These are phyloP conservation scores for Brassica juncea DNA, from an alignment of 345 rosid species.

Conservation along the genomic window DNA sequence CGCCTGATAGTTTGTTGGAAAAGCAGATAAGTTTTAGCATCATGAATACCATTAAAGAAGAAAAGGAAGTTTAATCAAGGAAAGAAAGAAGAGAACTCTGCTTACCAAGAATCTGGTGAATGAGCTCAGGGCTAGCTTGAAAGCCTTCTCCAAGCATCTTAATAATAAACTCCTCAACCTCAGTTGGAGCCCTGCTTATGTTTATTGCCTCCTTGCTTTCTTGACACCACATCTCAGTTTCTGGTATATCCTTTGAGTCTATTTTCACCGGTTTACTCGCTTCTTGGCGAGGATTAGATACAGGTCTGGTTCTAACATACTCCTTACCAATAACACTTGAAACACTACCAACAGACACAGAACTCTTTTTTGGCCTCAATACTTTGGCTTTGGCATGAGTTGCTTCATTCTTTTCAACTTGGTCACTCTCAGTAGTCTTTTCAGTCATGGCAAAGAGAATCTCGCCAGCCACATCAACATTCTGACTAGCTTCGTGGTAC, in stretches of 20 bases:
- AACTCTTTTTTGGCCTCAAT: slow-evolving; percentile 36
- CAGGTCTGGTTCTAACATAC: slow-evolving; percentile 41
- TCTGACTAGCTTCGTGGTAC: slow-evolving; percentile 42
- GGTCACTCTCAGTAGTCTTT: slow-evolving; percentile 22
- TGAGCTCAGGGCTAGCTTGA: slow-evolving; percentile 50
- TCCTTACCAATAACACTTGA: slow-evolving; percentile 52
- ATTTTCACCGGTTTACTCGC: slow-evolving; percentile 52
- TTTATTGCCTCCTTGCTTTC: slow-evolving; percentile 10
- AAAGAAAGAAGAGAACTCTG: slow-evolving; percentile 28
- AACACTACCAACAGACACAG: slow-evolving; percentile 50
- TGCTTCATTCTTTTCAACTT: slow-evolving; percentile 3
- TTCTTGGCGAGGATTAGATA: slow-evolving; percentile 33
- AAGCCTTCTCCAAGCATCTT: slow-evolving; percentile 61
- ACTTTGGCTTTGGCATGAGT: slow-evolving; percentile 31
- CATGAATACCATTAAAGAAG: slow-evolving; percentile 21
- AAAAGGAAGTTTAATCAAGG: background rate
- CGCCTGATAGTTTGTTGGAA: slow-evolving; percentile 42
- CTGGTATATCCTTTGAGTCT: slow-evolving; percentile 49
- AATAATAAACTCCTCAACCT: slow-evolving; percentile 52
- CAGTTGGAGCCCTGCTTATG: slow-evolving; percentile 31
- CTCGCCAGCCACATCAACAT: slow-evolving; percentile 44
- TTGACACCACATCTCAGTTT: slow-evolving; percentile 42
- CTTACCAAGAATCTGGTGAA: slow-evolving; percentile 55
- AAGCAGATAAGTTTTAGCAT: slow-evolving; percentile 26
- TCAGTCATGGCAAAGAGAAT: slow-evolving; percentile 47